These are phyloP conservation scores for Elsinoe arachidis DNA, from an alignment of 2,329 filamentous ascomycete species.

Conservation along the genomic window DNA sequence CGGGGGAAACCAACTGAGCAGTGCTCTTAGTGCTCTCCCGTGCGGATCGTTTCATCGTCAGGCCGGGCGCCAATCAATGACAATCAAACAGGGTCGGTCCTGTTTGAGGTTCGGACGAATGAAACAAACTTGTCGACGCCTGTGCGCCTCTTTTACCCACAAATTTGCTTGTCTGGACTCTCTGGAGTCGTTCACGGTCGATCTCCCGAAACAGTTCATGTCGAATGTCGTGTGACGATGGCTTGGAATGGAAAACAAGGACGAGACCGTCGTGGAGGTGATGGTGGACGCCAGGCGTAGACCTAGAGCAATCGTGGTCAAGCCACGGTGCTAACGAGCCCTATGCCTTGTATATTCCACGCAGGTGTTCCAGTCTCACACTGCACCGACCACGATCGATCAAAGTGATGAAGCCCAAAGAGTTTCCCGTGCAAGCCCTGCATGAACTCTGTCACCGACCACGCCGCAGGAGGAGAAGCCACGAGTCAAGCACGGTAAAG, in stretches of 20 bases:
- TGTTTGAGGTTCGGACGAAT: conserved; percentile 5
- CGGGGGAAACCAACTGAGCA: background rate
- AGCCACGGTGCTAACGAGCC: background rate
- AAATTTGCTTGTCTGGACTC: conserved; percentile 1
- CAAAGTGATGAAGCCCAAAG: background rate
- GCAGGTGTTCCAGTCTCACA: conserved; percentile 5
- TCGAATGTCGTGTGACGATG: conserved; percentile 10
- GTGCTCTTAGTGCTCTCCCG: conserved; percentile 1
- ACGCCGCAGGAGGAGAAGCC: background rate
- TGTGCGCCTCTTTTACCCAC: conserved; percentile 8
- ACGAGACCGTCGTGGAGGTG: background rate
- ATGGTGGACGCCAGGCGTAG: background rate
- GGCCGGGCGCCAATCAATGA: conserved; percentile 2
- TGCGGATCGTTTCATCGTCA: conserved; percentile 8
- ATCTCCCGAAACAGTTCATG: conserved; percentile 11
- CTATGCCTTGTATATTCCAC: background rate
- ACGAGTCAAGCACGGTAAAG: conserved; percentile 1
- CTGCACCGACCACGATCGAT: background rate
- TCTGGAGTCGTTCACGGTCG: background rate
- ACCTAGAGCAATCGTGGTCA: background rate
- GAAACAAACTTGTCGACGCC: conserved; percentile 11
- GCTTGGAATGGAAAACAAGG: background rate
- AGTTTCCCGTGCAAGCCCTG: conserved; percentile 1
- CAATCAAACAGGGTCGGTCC: conserved; percentile 11
- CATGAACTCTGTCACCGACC: background rate